These are phyloP conservation scores for Acidiella bohemica DNA, from an alignment of 495 filamentous ascomycete genomes.

Conservation along the genomic window DNA sequence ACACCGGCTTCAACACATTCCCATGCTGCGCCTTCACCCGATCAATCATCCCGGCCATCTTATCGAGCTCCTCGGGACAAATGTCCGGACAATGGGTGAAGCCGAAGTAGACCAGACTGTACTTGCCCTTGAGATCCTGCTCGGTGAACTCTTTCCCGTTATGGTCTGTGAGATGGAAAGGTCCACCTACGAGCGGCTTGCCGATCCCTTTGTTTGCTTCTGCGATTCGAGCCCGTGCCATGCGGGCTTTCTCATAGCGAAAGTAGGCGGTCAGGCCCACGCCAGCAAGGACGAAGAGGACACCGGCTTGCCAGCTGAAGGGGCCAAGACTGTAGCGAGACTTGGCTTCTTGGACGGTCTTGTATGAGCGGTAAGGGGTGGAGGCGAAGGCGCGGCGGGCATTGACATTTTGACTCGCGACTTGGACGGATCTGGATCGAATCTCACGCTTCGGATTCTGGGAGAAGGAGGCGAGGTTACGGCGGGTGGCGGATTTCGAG, in stretches of 20 bases:
- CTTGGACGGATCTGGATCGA: slow-evolving; percentile 7
- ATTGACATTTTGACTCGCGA: too few relatives aligned
- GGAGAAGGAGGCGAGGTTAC: slow-evolving; percentile 9
- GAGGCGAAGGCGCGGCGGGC: slow-evolving; percentile 12
- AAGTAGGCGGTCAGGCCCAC: slow-evolving; percentile 76
- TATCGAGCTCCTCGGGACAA: slow-evolving; percentile 96
- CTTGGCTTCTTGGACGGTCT: slow-evolving; percentile 22
- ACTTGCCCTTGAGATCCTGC: slow-evolving; percentile 72
- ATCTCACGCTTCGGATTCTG: slow-evolving; percentile 14
- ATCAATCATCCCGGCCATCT: slow-evolving; percentile 91
- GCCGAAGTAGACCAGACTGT: slow-evolving; percentile 81
- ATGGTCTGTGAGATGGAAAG: slow-evolving; percentile 70
- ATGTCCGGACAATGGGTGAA: slow-evolving; percentile 98
- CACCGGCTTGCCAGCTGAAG: slow-evolving; percentile 79
- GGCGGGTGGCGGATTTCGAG: not conserved
- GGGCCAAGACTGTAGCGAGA: slow-evolving; percentile 33
- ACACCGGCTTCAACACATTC: slow-evolving; percentile 55
- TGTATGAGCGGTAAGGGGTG: slow-evolving; percentile 14
- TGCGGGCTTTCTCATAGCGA: slow-evolving; percentile 72
- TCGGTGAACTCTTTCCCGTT: slow-evolving; percentile 62
- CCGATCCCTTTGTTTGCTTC: slow-evolving; percentile 89
- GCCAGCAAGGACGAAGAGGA: slow-evolving; percentile 71
- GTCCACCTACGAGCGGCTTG: slow-evolving; percentile 80
- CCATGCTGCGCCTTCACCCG: slow-evolving; percentile 45
- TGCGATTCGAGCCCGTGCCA: slow-evolving; percentile 72